Evolutionary conservation across 2,329 filamentous ascomycete genomes (phyloP).

Genomic region (Penicillium sp.): DNA sequence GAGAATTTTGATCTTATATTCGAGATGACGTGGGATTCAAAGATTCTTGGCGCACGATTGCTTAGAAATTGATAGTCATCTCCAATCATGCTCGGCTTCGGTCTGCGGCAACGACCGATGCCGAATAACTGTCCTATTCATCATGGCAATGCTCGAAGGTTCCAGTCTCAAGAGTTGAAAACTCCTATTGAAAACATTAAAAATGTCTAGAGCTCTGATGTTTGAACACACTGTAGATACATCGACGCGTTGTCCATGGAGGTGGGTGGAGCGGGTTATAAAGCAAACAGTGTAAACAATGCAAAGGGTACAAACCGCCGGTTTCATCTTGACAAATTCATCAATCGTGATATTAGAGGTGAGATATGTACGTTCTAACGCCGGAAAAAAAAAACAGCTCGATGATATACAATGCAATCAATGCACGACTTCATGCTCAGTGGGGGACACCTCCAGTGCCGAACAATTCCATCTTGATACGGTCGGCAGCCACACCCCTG

Average conservation of each 20-base stretch:
- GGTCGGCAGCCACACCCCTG: constrained; percentile 58
- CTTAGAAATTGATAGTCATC: background rate
- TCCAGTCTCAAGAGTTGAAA: too few relatives aligned
- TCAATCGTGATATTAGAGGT: constrained; percentile 4
- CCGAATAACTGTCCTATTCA: background rate
- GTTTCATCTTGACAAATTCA: background rate
- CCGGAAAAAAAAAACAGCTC: background rate
- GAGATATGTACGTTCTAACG: constrained; percentile 3
- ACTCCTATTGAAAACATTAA: too few relatives aligned
- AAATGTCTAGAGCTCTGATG: too few relatives aligned
- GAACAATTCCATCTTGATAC: constrained; percentile 69
- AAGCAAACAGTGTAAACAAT: too few relatives aligned
- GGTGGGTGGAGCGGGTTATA: too few relatives aligned
- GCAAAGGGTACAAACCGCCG: too few relatives aligned
- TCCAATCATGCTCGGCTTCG: background rate
- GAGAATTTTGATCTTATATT: background rate
- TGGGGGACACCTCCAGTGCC: constrained; percentile 52
- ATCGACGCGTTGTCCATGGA: too few relatives aligned
- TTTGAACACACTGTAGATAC: too few relatives aligned
- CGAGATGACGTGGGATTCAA: background rate
- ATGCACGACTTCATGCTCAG: background rate
- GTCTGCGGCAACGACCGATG: background rate
- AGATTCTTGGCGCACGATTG: background rate
- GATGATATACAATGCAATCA: background rate
- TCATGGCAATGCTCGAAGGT: background rate